Evolutionary conservation across 2,329 filamentous ascomycete genomes (phyloP).

Genomic region (Colletotrichum sansevieriae): DNA sequence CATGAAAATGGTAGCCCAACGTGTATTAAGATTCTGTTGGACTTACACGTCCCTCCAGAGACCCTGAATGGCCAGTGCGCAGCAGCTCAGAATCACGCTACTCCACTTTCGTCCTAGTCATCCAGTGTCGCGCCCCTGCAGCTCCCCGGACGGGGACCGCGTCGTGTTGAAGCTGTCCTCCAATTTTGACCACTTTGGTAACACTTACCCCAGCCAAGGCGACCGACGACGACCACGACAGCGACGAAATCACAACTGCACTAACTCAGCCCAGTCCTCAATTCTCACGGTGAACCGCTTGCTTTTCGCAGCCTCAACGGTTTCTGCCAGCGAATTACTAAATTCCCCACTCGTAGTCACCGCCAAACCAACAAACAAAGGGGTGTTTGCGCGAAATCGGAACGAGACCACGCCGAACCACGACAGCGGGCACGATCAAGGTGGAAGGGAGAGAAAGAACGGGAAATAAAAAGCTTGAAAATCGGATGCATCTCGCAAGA

Average conservation of each 20-base stretch:
- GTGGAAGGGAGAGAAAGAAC: conserved; percentile 1
- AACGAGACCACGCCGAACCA: conserved; percentile 21
- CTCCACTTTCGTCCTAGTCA: conserved; percentile 35
- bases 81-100: conserved; percentile 32
- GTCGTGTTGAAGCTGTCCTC: conserved; percentile 43
- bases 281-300: background rate
- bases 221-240: conserved; percentile 34
- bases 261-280: background rate
- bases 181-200: conserved; percentile 37
- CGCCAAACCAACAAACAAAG: conserved; percentile 40
- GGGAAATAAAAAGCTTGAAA: background rate
- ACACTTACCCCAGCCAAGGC: conserved; percentile 10
- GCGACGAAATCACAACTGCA: conserved; percentile 15
- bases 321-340: conserved; percentile 5
- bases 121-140: conserved; percentile 42
- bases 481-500: conserved; percentile 48
- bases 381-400: conserved; percentile 30
- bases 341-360: conserved; percentile 35
- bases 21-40: background rate
- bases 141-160: conserved; percentile 41
- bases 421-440: conserved; percentile 26
- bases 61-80: conserved; percentile 37
- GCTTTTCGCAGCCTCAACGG: background rate
- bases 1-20: too few species aligned
- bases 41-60: conserved; percentile 31